These are phyloP conservation scores for Gossypium sturtianum DNA, from an alignment of 345 rosid genomes.

Conservation along the genomic window DNA sequence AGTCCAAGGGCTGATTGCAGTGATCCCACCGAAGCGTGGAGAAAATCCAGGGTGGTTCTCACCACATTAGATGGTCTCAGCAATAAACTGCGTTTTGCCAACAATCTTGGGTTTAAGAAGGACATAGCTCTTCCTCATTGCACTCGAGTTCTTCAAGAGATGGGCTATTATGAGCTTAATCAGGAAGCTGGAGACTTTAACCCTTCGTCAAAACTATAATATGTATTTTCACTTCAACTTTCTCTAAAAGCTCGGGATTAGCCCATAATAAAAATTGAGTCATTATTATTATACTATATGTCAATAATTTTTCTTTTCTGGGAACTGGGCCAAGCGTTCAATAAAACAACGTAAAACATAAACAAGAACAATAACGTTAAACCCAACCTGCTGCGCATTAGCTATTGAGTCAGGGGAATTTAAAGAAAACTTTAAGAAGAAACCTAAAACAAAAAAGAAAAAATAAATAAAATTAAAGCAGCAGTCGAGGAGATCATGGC, in stretches of 20 bases:
- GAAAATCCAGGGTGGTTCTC: constrained; percentile 16
- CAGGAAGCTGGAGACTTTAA: neutral
- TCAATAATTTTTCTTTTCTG: too few species aligned
- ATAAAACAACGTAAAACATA: too few species aligned
- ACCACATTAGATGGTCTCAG: constrained; percentile 17
- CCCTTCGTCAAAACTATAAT: neutral
- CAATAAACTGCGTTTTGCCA: constrained; percentile 10
- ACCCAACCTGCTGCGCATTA: too few species aligned
- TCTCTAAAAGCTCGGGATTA: neutral
- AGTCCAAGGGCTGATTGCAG: constrained; percentile 20
- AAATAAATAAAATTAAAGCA: too few species aligned
- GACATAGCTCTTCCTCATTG: constrained; percentile 15
- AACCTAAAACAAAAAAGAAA: too few species aligned
- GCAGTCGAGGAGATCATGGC: too few species aligned
- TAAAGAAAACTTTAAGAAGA: too few species aligned
- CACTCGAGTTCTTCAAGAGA: constrained; percentile 11
- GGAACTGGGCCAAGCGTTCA: too few species aligned
- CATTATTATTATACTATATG: too few species aligned
- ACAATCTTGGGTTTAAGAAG: constrained; percentile 28
- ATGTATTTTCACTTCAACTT: neutral
- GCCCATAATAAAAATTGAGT: neutral
- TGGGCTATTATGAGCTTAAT: constrained; percentile 9
- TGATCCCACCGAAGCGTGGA: neutral
- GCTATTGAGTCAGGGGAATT: too few species aligned
- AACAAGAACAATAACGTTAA: too few species aligned